Evolutionary conservation across 2,329 filamentous ascomycete species (phyloP).

Genomic region (Cladophialophora exuberans): DNA sequence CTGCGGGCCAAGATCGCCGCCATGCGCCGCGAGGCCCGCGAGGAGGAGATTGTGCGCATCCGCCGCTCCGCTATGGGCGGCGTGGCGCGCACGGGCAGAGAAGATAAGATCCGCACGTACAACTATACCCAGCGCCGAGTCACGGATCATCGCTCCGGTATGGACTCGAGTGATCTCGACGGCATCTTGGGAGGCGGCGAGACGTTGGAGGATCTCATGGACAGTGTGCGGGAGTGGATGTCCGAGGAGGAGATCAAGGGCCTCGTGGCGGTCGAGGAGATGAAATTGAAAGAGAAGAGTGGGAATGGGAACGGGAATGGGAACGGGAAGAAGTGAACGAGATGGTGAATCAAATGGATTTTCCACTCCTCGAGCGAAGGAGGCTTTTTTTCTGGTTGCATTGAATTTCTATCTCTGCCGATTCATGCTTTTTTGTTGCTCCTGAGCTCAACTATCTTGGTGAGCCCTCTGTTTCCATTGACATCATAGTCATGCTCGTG

Average conservation of each 20-base stretch:
- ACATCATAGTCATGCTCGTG: conserved; percentile 15
- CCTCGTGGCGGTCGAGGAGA: conserved; percentile 67
- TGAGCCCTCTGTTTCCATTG: neutral
- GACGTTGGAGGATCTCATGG: conserved; percentile 73
- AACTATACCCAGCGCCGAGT: conserved; percentile 80
- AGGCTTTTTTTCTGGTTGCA: neutral
- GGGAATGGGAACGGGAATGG: conserved; percentile 11
- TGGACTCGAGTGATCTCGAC: conserved; percentile 78
- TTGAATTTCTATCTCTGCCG: neutral
- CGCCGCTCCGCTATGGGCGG: conserved; percentile 77
- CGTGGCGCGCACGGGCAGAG: conserved; percentile 78
- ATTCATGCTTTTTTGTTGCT: neutral
- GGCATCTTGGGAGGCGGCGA: conserved; percentile 78
- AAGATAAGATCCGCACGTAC: conserved; percentile 93
- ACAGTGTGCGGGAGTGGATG: conserved; percentile 76
- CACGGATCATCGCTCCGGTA: conserved; percentile 82
- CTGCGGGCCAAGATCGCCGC: conserved; percentile 82
- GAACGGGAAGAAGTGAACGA: conserved; percentile 20
- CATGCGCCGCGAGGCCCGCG: conserved; percentile 75
- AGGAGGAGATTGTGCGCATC: conserved; percentile 75
- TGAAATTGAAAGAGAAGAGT: conserved; percentile 34
- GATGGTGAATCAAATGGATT: neutral
- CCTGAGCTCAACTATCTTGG: neutral
- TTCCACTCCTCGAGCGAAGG: neutral
- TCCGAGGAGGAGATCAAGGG: conserved; percentile 73